Conservation (phyloP, 768 basidiomycete species). For the Mycena vulgaris region DNA sequence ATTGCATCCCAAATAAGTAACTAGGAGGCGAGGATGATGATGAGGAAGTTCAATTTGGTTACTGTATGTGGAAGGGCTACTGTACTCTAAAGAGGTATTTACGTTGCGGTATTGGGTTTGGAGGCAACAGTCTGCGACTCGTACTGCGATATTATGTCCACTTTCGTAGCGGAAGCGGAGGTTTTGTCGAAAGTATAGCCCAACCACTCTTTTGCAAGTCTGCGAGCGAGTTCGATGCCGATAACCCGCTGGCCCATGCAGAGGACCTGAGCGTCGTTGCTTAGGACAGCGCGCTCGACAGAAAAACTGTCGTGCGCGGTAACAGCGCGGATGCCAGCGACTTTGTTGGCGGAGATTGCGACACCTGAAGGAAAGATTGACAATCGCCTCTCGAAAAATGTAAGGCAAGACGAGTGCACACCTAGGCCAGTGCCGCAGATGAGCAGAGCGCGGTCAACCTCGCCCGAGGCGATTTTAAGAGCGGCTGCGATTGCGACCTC, state of each 20-base stretch:
- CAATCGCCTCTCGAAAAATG: not conserved
- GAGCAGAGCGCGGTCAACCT: slow-evolving; percentile 26
- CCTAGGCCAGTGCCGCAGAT: slow-evolving; percentile 35
- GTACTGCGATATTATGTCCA: slow-evolving; percentile 29
- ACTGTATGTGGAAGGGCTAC: too few relatives aligned
- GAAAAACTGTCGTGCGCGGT: slow-evolving; percentile 36
- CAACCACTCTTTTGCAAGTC: slow-evolving; percentile 33
- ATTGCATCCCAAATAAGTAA: too few relatives aligned
- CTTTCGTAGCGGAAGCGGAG: slow-evolving; percentile 23
- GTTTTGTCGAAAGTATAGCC: slow-evolving; percentile 30
- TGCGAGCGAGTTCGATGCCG: slow-evolving; percentile 30
- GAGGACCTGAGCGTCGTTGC: slow-evolving; percentile 35
- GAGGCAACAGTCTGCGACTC: slow-evolving; percentile 6
- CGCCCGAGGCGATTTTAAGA: slow-evolving; percentile 24
- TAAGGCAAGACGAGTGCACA: not conserved
- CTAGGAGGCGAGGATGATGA: too few relatives aligned
- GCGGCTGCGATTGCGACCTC: slow-evolving; percentile 32
- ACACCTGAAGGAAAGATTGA: slow-evolving; percentile 14
- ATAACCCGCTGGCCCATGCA: slow-evolving; percentile 37
- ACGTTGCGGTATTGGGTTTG: not conserved
- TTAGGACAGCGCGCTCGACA: slow-evolving; percentile 30
- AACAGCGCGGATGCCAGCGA: slow-evolving; percentile 31
- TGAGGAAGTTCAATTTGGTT: too few relatives aligned
- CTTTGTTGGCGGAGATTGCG: slow-evolving; percentile 31
- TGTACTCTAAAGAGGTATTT: too few relatives aligned